Evolutionary conservation across 2,329 filamentous ascomycete genomes (phyloP).

Genomic region (Neopestalotiopsis sp.): DNA sequence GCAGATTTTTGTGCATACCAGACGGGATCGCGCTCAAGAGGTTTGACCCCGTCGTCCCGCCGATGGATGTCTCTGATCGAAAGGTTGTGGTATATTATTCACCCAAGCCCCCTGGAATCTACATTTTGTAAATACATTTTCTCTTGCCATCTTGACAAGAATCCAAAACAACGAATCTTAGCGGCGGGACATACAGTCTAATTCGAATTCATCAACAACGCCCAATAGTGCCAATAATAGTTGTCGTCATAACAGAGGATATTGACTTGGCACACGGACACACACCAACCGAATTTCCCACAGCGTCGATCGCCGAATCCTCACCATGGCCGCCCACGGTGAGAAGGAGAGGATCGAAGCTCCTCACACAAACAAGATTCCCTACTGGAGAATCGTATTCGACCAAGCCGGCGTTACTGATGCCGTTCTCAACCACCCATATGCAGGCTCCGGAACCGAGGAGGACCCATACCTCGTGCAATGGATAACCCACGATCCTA

Average conservation of each 20-base stretch:
- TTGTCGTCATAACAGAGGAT: background rate
- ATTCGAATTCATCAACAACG: background rate
- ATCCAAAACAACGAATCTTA: background rate
- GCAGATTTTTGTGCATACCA: background rate
- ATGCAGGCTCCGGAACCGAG: slow-evolving; percentile 16
- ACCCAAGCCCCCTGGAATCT: background rate
- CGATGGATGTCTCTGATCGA: too few species aligned
- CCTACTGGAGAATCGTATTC: slow-evolving; percentile 40
- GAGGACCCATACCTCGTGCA: slow-evolving; percentile 13
- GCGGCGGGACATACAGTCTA: background rate
- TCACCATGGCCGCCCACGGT: slow-evolving; percentile 5
- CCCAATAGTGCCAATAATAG: too few species aligned
- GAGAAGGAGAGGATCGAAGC: slow-evolving; percentile 12
- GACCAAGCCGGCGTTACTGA: slow-evolving; percentile 62
- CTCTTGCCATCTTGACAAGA: background rate
- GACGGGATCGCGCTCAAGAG: background rate
- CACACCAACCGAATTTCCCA: background rate
- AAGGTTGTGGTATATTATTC: background rate
- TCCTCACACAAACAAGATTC: slow-evolving; percentile 15
- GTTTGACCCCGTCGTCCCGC: too few species aligned
- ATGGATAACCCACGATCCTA: slow-evolving; percentile 16
- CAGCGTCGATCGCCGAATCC: background rate
- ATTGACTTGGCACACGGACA: background rate
- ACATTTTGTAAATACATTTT: background rate
- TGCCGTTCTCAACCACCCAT: slow-evolving; percentile 48